A percentile compares a stretch with the other conserved stretches of the same genome.
Conservation (phyloP, 2,329 filamentous ascomycete species). For the Leptographium flavum region DNA sequence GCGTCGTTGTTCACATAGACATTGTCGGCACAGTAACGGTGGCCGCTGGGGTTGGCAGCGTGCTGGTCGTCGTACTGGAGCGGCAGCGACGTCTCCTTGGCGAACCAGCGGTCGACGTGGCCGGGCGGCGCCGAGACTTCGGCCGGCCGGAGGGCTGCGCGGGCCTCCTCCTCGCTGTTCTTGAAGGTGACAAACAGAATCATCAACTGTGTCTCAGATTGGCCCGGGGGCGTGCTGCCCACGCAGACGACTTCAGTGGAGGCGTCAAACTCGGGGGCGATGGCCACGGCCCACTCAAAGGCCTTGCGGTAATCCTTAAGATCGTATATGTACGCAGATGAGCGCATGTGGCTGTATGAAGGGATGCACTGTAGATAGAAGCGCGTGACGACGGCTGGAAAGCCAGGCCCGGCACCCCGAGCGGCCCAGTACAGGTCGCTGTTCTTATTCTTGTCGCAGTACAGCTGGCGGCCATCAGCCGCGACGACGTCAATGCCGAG, state of each 20-base stretch:
- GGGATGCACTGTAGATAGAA: conserved; percentile 31
- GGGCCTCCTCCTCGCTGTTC: conserved; percentile 19
- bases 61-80: conserved; percentile 28
- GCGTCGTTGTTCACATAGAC: conserved; percentile 31
- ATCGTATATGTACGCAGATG: conserved; percentile 27
- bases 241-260: conserved; percentile 27
- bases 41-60: conserved; percentile 29
- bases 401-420: conserved; percentile 31
- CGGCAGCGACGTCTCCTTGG: conserved; percentile 20
- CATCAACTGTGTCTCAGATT: conserved; percentile 18
- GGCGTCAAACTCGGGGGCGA: conserved; percentile 19
- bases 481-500: conserved; percentile 32
- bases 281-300: conserved; percentile 1
- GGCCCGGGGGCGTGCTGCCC: conserved; percentile 17
- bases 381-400: conserved; percentile 35
- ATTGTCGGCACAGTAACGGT: conserved; percentile 37
- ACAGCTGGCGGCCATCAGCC: conserved; percentile 24
- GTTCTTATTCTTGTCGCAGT: conserved; percentile 23
- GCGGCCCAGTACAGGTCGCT: conserved; percentile 34
- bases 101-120: conserved; percentile 8
- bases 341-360: conserved; percentile 3
- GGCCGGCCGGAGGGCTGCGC: conserved; percentile 20
- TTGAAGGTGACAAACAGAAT: conserved; percentile 27
- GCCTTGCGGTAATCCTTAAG: conserved; percentile 26
- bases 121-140: conserved; percentile 24